These are phyloP conservation scores for Candida argentea DNA, from an alignment of 805 yeast species.

Conservation along the genomic window DNA sequence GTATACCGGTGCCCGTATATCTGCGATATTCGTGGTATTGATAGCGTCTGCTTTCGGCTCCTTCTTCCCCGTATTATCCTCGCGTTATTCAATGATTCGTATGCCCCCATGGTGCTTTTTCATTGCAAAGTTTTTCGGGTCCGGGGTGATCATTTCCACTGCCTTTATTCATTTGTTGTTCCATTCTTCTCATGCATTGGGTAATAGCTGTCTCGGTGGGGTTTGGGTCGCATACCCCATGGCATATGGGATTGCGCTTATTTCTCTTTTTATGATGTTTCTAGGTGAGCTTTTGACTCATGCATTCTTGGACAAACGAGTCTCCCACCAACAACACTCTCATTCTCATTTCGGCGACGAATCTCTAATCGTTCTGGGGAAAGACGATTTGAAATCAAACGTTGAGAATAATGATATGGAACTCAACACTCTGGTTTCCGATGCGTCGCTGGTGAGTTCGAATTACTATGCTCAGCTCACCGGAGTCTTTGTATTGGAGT, in stretches of 20 bases:
- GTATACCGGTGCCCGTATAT: conserved; percentile 37
- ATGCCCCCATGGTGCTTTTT: conserved; percentile 1
- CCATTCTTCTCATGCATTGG: conserved; percentile 1
- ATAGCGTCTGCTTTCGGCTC: conserved; percentile 43
- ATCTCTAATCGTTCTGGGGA: neutral
- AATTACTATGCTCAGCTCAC: conserved; percentile 1
- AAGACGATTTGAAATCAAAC: conserved; percentile 1
- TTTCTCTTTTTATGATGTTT: conserved; percentile 38
- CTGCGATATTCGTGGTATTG: conserved; percentile 51
- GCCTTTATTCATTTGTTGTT: conserved; percentile 23
- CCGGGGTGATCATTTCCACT: conserved; percentile 22
- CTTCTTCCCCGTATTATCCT: conserved; percentile 47
- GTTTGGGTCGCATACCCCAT: conserved; percentile 43
- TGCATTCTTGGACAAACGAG: conserved; percentile 26
- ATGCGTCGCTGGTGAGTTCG: conserved; percentile 4
- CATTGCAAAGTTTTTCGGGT: conserved; percentile 12
- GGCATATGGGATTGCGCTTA: conserved; percentile 43
- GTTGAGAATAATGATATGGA: no score
- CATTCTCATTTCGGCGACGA: no score
- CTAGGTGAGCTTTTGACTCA: conserved; percentile 39
- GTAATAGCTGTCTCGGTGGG: conserved; percentile 51
- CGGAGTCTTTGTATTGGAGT: conserved; percentile 4
- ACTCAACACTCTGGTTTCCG: conserved; percentile 7
- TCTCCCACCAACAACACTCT: conserved; percentile 11
- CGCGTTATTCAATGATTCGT: neutral